Percentiles rank a stretch among this genome's conserved stretches.
These are phyloP conservation scores for Puccinia hordei DNA, from an alignment of 1,284 basidiomycete species.

Conservation along the genomic window DNA sequence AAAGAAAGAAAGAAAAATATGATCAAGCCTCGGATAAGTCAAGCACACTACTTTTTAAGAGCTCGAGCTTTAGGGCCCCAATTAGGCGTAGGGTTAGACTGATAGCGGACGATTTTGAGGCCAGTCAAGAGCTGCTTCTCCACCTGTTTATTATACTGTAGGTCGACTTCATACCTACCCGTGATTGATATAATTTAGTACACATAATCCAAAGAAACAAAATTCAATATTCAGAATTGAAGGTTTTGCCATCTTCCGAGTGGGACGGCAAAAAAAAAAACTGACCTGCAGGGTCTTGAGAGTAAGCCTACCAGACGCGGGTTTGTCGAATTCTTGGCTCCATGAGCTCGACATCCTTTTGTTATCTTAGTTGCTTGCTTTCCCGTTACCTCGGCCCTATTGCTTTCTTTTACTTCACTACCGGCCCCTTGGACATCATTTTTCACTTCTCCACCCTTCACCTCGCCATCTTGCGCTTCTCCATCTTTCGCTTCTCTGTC, in stretches of 20 bases:
- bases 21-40: no score
- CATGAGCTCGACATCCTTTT: not conserved
- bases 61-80: conserved; percentile 75
- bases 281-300: conserved; percentile 53
- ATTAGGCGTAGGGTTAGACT: conserved; percentile 82
- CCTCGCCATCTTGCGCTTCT: no score
- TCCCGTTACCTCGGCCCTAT: not conserved
- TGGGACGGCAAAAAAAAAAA: conserved; percentile 19
- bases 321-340: conserved; percentile 2
- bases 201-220: no score
- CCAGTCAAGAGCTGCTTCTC: conserved; percentile 65
- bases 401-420: no score
- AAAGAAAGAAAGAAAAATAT: no score
- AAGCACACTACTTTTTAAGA: conserved; percentile 9
- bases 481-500: no score
- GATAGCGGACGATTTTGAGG: conserved; percentile 82
- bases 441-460: no score
- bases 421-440: no score
- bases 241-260: no score
- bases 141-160: conserved; percentile 71
- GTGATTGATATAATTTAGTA: not conserved
- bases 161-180: conserved; percentile 29
- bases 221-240: no score
- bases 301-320: conserved; percentile 48
- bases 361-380: not conserved